These are phyloP conservation scores for Blastobotrys illinoisensis DNA, from an alignment of 1,139 yeast genomes.

Conservation along the genomic window DNA sequence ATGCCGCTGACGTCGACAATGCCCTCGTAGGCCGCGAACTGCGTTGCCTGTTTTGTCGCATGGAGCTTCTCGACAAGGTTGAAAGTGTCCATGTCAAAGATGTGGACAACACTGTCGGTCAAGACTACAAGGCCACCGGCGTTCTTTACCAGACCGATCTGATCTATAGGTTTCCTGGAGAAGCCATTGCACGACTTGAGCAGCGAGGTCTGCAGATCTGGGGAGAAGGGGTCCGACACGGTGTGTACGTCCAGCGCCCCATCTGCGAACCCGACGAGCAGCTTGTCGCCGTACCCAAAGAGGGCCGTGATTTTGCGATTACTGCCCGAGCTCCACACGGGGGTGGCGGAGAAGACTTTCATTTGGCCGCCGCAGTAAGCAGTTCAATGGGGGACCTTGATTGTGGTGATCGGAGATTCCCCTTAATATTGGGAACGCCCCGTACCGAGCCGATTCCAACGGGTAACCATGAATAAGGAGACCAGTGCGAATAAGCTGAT, in stretches of 20 bases:
- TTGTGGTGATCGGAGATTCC: background rate
- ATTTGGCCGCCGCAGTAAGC: background rate
- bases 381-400: background rate
- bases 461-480: conserved; percentile 18
- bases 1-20: conserved; percentile 16
- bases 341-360: background rate
- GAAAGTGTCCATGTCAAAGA: conserved; percentile 33
- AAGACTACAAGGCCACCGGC: conserved; percentile 34
- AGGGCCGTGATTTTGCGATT: conserved; percentile 7
- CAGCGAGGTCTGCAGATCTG: conserved; percentile 15
- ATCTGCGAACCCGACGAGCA: conserved; percentile 23
- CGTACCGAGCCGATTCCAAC: background rate
- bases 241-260: conserved; percentile 25
- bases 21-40: conserved; percentile 28
- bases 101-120: conserved; percentile 30
- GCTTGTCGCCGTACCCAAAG: conserved; percentile 25
- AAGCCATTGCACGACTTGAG: conserved; percentile 16
- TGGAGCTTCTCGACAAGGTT: conserved; percentile 31
- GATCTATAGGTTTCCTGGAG: conserved; percentile 23
- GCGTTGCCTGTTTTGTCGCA: conserved; percentile 34
- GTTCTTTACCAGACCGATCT: conserved; percentile 33
- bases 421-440: background rate
- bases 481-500: conserved; percentile 24
- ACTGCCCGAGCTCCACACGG: background rate
- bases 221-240: conserved; percentile 24